phyloP scores from a whole-genome alignment of 257 asterid genomes.

The Solanum tarapatanum region DNA sequence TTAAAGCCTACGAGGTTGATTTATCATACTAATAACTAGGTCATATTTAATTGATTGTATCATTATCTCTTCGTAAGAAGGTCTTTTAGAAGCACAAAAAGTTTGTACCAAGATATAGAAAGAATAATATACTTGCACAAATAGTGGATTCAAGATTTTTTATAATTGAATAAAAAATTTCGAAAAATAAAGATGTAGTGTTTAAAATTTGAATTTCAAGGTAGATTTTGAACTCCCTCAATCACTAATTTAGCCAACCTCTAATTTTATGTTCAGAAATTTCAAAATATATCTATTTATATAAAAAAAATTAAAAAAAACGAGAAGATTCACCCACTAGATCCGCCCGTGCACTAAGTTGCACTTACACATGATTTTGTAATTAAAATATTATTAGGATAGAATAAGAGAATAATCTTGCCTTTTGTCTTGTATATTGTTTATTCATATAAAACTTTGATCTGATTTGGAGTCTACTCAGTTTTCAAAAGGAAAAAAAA shows the following conservation, averaged over 20 bases:
- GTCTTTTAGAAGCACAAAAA: slow-evolving; percentile 12
- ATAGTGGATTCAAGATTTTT: no score
- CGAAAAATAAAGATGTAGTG: no score
- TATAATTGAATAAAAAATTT: no score
- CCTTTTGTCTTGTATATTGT: not conserved
- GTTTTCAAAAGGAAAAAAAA: not conserved
- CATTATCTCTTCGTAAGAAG: slow-evolving; percentile 28
- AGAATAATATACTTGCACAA: not conserved
- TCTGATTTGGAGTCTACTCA: not conserved
- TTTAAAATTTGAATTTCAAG: no score
- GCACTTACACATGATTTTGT: not conserved
- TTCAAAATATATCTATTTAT: no score
- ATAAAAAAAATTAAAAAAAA: no score
- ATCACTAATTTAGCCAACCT: no score
- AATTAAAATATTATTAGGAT: not conserved
- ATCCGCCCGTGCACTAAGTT: not conserved
- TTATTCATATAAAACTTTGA: not conserved
- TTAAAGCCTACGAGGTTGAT: slow-evolving; percentile 1
- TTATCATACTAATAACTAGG: slow-evolving; percentile 19
- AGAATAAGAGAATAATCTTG: not conserved
- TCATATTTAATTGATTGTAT: slow-evolving; percentile 5
- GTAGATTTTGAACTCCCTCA: not conserved
- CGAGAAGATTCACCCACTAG: not conserved
- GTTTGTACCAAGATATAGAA: not conserved
- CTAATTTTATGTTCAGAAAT: no score